Conservation (phyloP, 1,284 basidiomycete genomes). For the Pseudomicrostroma phylloplanum region DNA sequence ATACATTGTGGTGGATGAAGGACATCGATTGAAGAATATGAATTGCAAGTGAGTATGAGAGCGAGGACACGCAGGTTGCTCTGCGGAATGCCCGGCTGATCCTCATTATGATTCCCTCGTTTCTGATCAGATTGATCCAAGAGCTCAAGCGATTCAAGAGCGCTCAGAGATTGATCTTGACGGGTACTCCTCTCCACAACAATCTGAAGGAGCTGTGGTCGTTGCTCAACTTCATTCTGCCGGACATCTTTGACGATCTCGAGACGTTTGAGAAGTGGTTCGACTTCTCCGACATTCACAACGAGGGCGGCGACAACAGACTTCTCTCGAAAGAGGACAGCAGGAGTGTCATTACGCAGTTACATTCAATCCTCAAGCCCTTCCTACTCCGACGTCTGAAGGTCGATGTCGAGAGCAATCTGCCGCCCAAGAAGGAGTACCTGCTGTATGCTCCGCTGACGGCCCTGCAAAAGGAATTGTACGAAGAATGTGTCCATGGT, state of each 20-base stretch:
- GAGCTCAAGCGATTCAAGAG: constrained; percentile 83
- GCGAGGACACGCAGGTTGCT: background rate
- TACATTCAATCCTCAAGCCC: constrained; percentile 47
- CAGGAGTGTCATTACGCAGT: constrained; percentile 52
- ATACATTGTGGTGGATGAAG: constrained; percentile 92
- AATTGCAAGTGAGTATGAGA: constrained; percentile 60
- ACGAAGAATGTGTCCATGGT: constrained; percentile 58
- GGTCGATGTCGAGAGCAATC: constrained; percentile 37
- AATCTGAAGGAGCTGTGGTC: constrained; percentile 91
- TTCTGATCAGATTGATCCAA: constrained; percentile 60
- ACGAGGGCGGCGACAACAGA: constrained; percentile 9
- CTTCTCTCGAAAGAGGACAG: constrained; percentile 59
- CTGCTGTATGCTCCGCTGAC: constrained; percentile 85
- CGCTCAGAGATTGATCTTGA: constrained; percentile 82
- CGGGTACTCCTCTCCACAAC: constrained; percentile 89
- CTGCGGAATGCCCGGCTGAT: background rate
- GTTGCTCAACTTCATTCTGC: constrained; percentile 70
- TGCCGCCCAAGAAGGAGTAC: constrained; percentile 54
- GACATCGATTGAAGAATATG: constrained; percentile 86
- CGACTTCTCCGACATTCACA: constrained; percentile 11
- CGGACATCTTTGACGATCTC: constrained; percentile 74
- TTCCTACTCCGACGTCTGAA: constrained; percentile 46
- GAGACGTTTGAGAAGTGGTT: constrained; percentile 82
- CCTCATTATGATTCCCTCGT: constrained; percentile 9
- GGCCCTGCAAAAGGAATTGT: constrained; percentile 71